phyloP scores from a whole-genome alignment of 352 stramenopile genomes.

The Elongisporangium prolatum region DNA sequence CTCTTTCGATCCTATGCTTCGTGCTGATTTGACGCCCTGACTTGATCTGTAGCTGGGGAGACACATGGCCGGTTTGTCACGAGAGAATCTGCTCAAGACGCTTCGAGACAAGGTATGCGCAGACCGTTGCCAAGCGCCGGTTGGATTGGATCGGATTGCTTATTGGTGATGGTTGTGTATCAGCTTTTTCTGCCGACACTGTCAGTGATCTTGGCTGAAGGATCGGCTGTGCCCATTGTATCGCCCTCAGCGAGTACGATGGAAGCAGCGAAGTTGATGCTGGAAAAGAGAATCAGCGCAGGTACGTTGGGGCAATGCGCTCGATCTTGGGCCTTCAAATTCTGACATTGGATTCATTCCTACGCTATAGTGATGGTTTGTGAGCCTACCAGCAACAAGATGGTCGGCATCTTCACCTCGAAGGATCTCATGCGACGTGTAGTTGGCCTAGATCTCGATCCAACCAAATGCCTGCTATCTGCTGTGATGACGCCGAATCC shows the following conservation, averaged over 20 bases:
- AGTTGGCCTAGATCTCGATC: constrained; percentile 85
- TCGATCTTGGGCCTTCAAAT: too few species aligned
- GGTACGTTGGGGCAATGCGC: constrained; percentile 5
- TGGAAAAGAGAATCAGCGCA: constrained; percentile 73
- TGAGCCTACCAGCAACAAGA: constrained; percentile 38
- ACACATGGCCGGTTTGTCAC: constrained; percentile 37
- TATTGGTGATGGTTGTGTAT: not conserved
- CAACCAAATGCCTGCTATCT: constrained; percentile 75
- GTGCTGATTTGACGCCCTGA: not conserved
- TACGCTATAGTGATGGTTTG: constrained; percentile 82
- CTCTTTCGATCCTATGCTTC: not conserved
- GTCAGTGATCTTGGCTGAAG: constrained; percentile 67
- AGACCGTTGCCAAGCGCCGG: not conserved
- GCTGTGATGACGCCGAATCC: constrained; percentile 95
- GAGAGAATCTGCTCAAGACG: constrained; percentile 78
- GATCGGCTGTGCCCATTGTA: constrained; percentile 54
- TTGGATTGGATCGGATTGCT: not conserved
- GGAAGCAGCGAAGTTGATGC: constrained; percentile 75
- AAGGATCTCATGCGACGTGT: constrained; percentile 97
- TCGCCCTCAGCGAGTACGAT: constrained; percentile 43
- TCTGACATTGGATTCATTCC: too few species aligned
- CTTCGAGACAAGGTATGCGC: constrained; percentile 65
- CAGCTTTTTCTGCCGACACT: constrained; percentile 85
- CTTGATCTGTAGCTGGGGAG: constrained; percentile 38
- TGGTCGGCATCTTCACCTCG: constrained; percentile 96